Percentiles rank a stretch among this genome's conserved stretches.
Evolutionary conservation across 768 basidiomycete genomes (phyloP).

Genomic region (Auricularia sp.): DNA sequence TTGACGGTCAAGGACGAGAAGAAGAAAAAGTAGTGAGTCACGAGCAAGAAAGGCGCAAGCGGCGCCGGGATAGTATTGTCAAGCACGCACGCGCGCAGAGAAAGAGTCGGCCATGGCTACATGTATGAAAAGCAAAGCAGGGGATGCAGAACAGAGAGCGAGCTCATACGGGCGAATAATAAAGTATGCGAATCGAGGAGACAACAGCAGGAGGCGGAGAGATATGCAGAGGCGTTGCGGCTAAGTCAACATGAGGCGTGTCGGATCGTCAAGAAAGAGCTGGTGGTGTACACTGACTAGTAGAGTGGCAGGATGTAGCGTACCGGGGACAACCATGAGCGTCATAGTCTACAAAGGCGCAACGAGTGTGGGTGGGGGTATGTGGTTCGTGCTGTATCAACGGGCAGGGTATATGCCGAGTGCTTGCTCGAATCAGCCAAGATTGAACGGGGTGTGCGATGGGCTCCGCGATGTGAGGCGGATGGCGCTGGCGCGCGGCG

Average conservation of each 20-base stretch:
- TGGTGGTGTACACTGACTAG: not conserved
- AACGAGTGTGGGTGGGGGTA: not conserved
- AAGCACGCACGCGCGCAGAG: not conserved
- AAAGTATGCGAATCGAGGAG: not conserved
- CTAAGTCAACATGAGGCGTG: not conserved
- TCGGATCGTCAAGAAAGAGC: not conserved
- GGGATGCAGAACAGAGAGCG: not conserved
- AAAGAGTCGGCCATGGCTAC: not conserved
- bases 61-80: not conserved
- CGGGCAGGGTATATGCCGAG: not conserved
- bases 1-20: slow-evolving; percentile 67
- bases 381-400: not conserved
- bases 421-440: not conserved
- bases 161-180: not conserved
- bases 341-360: not conserved
- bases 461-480: not conserved
- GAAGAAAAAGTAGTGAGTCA: slow-evolving; percentile 39
- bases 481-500: not conserved
- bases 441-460: not conserved
- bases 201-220: not conserved
- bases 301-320: not conserved
- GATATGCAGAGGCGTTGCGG: not conserved
- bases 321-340: not conserved
- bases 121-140: not conserved
- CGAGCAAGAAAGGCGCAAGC: not conserved